phyloP scores from a whole-genome alignment of 2,329 filamentous ascomycete species.

The Neonectria sp. region DNA sequence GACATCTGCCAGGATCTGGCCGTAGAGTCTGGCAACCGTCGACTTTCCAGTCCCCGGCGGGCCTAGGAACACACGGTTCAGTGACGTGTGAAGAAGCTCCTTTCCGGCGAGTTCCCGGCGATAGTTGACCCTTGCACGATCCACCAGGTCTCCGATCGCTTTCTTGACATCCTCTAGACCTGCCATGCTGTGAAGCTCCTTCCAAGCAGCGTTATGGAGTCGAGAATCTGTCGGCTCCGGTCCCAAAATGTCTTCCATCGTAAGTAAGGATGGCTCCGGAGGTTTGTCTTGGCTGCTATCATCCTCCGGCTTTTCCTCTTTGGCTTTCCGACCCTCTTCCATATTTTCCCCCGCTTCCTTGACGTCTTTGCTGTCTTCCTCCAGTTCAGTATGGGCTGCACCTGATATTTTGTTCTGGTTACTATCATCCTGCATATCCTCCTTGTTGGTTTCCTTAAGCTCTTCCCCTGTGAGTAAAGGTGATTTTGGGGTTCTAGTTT shows the following conservation, averaged over 20 bases:
- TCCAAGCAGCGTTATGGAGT: background rate
- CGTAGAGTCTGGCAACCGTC: conserved; percentile 78
- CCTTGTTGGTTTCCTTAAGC: background rate
- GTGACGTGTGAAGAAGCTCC: background rate
- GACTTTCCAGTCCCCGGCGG: conserved; percentile 81
- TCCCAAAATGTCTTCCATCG: background rate
- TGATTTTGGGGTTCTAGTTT: background rate
- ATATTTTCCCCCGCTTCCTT: background rate
- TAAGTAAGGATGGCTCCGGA: background rate
- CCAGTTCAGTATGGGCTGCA: background rate
- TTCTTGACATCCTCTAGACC: background rate
- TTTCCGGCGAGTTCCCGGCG: conserved; percentile 1
- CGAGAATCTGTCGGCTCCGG: background rate
- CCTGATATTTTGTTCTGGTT: background rate
- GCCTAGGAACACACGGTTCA: conserved; percentile 67
- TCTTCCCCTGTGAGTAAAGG: background rate
- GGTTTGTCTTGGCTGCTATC: background rate
- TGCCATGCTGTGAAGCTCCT: background rate
- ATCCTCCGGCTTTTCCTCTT: background rate
- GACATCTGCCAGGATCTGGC: conserved; percentile 74
- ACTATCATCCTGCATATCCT: background rate
- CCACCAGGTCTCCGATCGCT: background rate
- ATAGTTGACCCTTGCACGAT: background rate
- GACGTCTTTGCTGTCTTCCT: background rate
- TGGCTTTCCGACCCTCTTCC: background rate